Percentiles rank a stretch among this genome's conserved stretches.
Evolutionary conservation across 495 filamentous ascomycete genomes (phyloP).

Genomic region (Neurospora cerealis): DNA sequence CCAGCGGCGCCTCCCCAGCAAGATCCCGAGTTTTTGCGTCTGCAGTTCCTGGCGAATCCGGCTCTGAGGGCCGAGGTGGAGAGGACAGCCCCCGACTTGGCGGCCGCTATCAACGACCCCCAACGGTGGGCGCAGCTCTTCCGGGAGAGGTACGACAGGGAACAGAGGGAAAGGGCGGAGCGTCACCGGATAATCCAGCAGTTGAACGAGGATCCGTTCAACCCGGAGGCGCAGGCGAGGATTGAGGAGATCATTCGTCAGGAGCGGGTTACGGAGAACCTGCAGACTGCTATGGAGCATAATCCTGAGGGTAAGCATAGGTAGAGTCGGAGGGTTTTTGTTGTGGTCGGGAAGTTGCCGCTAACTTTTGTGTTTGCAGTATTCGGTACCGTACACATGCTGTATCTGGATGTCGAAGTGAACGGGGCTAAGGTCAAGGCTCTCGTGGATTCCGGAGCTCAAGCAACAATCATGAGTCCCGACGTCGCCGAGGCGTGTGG

Average conservation of each 20-base stretch:
- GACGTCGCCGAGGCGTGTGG: slow-evolving; percentile 80
- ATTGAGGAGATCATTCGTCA: slow-evolving; percentile 96
- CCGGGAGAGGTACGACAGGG: slow-evolving; percentile 51
- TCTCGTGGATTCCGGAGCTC: slow-evolving; percentile 94
- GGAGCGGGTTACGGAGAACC: slow-evolving; percentile 84
- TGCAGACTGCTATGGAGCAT: slow-evolving; percentile 91
- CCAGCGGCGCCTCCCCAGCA: slow-evolving; percentile 20
- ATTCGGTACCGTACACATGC: slow-evolving; percentile 86
- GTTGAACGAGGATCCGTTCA: slow-evolving; percentile 87
- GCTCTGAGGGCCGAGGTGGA: slow-evolving; percentile 56
- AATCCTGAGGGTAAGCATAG: slow-evolving; percentile 72
- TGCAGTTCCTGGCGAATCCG: slow-evolving; percentile 73
- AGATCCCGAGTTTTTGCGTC: slow-evolving; percentile 75
- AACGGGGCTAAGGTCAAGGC: slow-evolving; percentile 88
- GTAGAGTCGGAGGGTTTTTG: background rate
- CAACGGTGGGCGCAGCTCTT: slow-evolving; percentile 63
- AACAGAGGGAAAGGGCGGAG: slow-evolving; percentile 58
- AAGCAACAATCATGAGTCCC: slow-evolving; percentile 98
- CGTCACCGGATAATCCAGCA: slow-evolving; percentile 66
- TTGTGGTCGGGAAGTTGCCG: background rate
- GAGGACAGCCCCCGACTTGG: slow-evolving; percentile 62
- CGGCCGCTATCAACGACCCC: slow-evolving; percentile 66
- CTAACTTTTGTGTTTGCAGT: slow-evolving; percentile 37
- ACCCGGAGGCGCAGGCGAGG: slow-evolving; percentile 77
- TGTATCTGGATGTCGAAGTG: slow-evolving; percentile 94